A percentile compares a stretch with the other conserved stretches of the same genome.
These are phyloP conservation scores for Bolboschoenoplectus hybrid DNA, from an alignment of 202 grass and related monocot species.

Conservation along the genomic window DNA sequence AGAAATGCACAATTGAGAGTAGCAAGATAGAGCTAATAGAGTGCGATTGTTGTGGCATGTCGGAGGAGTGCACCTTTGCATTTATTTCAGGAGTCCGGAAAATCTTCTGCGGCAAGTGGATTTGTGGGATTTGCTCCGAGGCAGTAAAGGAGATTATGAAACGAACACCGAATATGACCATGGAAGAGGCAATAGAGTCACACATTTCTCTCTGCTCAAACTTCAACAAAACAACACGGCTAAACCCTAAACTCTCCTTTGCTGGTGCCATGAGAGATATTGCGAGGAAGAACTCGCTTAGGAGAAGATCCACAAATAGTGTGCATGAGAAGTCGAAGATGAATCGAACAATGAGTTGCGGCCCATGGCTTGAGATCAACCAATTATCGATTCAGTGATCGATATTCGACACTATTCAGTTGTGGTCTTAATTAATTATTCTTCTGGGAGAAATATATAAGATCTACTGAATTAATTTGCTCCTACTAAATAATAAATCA, in stretches of 20 bases:
- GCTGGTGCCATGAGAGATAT: conserved; percentile 79
- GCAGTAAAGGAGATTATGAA: conserved; percentile 65
- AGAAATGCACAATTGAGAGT: conserved; percentile 35
- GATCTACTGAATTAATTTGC: not conserved
- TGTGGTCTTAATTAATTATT: conserved; percentile 7
- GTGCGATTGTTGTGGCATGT: conserved; percentile 78
- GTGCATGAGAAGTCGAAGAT: conserved; percentile 30
- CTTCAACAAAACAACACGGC: conserved; percentile 72
- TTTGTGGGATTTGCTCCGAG: conserved; percentile 76
- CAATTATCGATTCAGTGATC: conserved; percentile 28
- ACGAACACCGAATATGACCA: conserved; percentile 39
- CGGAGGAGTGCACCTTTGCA: conserved; percentile 70
- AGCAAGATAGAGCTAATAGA: conserved; percentile 55
- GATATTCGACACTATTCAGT: not conserved
- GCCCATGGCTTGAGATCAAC: conserved; percentile 37
- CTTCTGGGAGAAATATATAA: not conserved
- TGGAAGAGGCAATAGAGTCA: conserved; percentile 57
- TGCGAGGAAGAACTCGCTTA: conserved; percentile 63
- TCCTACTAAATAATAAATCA: not conserved
- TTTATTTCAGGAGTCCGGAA: conserved; percentile 64
- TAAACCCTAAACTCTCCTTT: conserved; percentile 73
- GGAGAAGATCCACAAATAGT: conserved; percentile 43
- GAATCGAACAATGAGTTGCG: conserved; percentile 50
- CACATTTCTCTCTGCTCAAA: conserved; percentile 63
- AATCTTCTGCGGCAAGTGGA: conserved; percentile 71